Conservation (phyloP, 352 stramenopile species). For the Globisporangium carolinianum region DNA sequence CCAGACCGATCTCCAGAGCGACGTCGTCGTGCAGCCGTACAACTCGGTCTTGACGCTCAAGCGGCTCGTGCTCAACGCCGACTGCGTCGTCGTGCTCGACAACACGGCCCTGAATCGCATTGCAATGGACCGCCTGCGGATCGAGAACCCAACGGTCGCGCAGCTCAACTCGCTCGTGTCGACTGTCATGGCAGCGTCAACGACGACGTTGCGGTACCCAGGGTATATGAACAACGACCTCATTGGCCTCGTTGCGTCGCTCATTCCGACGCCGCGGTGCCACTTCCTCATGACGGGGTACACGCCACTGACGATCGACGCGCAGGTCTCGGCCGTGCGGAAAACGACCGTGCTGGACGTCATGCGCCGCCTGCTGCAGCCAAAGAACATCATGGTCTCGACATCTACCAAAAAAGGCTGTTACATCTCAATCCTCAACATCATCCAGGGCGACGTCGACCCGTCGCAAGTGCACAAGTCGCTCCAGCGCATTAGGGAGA, state of each 20-base stretch:
- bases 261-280: constrained; percentile 98
- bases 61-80: constrained; percentile 96
- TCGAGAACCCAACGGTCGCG: constrained; percentile 95
- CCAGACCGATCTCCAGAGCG: constrained; percentile 88
- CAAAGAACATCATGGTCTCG: constrained; percentile 99
- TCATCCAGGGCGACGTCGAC: constrained; percentile 99
- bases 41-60: constrained; percentile 99
- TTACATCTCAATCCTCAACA: constrained; percentile 99
- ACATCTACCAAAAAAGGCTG: constrained; percentile 93
- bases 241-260: constrained; percentile 95
- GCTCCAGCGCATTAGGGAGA: constrained; percentile 96
- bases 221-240: constrained; percentile 99
- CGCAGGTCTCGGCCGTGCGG: constrained; percentile 87
- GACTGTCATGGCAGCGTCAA: constrained; percentile 98
- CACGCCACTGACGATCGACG: constrained; percentile 95
- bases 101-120: constrained; percentile 98
- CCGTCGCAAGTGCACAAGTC: constrained; percentile 98
- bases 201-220: constrained; percentile 95
- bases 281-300: constrained; percentile 99
- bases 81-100: constrained; percentile 98
- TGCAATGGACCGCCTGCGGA: constrained; percentile 91
- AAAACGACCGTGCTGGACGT: constrained; percentile 99
- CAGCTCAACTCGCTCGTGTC: constrained; percentile 97
- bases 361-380: constrained; percentile 93
- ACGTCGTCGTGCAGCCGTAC: constrained; percentile 99